Conservation (phyloP, 257 asterid species). For the Solanum ahanhuiri region DNA sequence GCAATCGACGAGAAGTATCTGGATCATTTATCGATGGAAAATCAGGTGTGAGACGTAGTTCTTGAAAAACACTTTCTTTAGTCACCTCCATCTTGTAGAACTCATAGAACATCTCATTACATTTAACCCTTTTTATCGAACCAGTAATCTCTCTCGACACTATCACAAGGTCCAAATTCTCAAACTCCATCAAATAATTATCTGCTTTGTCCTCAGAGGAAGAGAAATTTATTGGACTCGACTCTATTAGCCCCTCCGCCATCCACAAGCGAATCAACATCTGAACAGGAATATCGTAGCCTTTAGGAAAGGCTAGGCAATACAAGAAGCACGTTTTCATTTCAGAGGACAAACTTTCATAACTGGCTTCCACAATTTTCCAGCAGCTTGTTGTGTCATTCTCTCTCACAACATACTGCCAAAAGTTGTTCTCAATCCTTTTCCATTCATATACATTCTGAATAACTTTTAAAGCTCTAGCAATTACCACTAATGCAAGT, state of each 20-base stretch:
- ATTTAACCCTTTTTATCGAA: neutral
- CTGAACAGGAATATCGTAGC: neutral
- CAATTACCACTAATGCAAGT: neutral
- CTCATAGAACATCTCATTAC: neutral
- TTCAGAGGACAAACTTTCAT: neutral
- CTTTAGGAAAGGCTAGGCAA: neutral
- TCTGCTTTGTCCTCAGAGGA: neutral
- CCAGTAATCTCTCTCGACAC: neutral
- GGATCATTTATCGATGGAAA: neutral
- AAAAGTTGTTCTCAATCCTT: neutral
- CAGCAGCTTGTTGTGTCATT: neutral
- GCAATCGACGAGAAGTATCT: neutral
- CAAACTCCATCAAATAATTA: neutral
- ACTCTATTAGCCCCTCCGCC: neutral
- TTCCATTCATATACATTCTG: fast-evolving
- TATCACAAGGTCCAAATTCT: neutral
- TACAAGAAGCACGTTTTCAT: neutral
- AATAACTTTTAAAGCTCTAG: neutral
- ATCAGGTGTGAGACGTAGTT: neutral
- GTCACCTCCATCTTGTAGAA: neutral
- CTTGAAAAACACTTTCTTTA: neutral
- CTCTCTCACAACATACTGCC: neutral
- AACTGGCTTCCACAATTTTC: neutral
- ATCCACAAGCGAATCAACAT: neutral
- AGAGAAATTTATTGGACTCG: neutral